Base-by-base conservation (phyloP, 148 eudicot species). In the Oxyria digyna region DNA sequence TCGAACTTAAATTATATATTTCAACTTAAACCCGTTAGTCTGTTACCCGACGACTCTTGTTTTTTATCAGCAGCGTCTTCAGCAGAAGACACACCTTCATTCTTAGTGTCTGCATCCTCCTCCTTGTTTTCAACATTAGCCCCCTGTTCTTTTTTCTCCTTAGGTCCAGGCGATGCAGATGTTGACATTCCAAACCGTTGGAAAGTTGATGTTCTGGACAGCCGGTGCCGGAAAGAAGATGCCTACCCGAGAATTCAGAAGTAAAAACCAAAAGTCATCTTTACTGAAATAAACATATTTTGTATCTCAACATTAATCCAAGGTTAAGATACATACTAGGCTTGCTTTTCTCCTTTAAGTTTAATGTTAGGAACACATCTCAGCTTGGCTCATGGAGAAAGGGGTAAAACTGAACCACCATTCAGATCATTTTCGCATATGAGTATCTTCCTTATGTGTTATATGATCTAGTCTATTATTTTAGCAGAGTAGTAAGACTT, bases 131-230 rank as follows among this genome's bases (percentile, higher is more conserved):
- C 79, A 57, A 17, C 71, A 6, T 54, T 33, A 46, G 62, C 54
- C 66, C 76, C 80, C 37, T 84, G 76, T 43, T 70, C 81, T 74
- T 75, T 81, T 73, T 80, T 80, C 29, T 81, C 84, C 64, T 59
- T 75, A 42, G 81, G 23, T 73, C 89, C 75, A 67, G 86, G 76
- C 40, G 97, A 79, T 63, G 91, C 85, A 38, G 88, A 82, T 62
- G 98, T 84, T 31, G 89, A 87, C 73, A 92, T 71, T 74, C 94
- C 85, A 73, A 74, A 78, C 46, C 77, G 74, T 24, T 75, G 82
- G 43, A 84, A 83, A 62, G 74, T 70, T 17, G 74, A 74, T 64
- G 77, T 33, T 52, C 50, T 62, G 24, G 62, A 71, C 48, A 71
- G 8, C 49, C 78, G 78, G 72, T 75, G 74, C 45, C 75, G 80